These are phyloP conservation scores for Pilaira anomala DNA, from an alignment of 192 early-diverging fungal genomes.

Conservation along the genomic window DNA sequence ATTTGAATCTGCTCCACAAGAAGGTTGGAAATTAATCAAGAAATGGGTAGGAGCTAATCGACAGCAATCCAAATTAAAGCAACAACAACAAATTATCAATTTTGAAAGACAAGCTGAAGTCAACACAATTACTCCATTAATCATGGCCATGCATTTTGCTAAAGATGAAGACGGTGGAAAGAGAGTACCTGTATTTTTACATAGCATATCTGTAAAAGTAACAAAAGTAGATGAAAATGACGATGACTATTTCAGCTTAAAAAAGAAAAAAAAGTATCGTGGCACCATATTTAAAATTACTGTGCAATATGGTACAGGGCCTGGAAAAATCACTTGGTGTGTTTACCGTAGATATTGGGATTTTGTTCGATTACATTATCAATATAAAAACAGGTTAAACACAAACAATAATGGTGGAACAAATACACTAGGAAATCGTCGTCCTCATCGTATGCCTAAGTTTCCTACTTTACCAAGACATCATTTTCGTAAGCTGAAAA, in stretches of 20 bases:
- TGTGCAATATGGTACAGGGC: slow-evolving; percentile 14
- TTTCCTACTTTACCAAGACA: slow-evolving; percentile 24
- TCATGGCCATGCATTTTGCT: slow-evolving; percentile 17
- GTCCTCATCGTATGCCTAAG: slow-evolving; percentile 14
- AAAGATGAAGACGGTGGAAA: slow-evolving; percentile 17
- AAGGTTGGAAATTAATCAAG: slow-evolving; percentile 8
- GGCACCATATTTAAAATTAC: neutral
- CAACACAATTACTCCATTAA: slow-evolving; percentile 16
- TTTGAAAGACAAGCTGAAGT: slow-evolving; percentile 5
- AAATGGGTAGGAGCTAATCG: neutral
- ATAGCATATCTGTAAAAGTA: neutral
- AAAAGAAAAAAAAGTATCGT: neutral
- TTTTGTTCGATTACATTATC: slow-evolving; percentile 34
- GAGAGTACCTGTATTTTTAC: slow-evolving; percentile 28
- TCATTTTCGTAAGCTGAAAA: slow-evolving; percentile 2
- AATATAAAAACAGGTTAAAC: slow-evolving; percentile 3
- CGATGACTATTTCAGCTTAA: neutral
- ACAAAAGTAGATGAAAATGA: neutral
- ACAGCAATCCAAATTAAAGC: neutral
- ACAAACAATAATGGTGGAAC: too few relatives aligned
- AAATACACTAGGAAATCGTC: too few relatives aligned
- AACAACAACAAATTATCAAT: neutral
- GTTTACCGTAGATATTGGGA: slow-evolving; percentile 31
- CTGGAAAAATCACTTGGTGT: slow-evolving; percentile 19
- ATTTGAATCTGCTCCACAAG: neutral